Evolutionary conservation across 148 eudicot species (phyloP).

Genomic region (Fallopia convolvulus): DNA sequence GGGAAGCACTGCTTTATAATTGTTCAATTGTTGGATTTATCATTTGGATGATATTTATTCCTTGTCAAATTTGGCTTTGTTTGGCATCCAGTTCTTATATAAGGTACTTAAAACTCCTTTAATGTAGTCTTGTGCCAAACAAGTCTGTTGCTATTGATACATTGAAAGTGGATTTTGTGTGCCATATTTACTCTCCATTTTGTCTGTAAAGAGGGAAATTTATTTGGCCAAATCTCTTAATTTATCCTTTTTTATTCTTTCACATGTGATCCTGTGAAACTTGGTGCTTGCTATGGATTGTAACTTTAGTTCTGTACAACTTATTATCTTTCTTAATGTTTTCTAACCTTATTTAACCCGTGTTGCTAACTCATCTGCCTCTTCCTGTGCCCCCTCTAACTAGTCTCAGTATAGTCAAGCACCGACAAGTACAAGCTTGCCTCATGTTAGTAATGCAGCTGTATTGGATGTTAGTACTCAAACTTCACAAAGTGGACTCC

Average conservation of each 20-base stretch:
- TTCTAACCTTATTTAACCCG: background rate
- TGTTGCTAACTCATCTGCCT: conserved; percentile 1
- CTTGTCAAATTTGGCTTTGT: background rate
- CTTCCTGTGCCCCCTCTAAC: background rate
- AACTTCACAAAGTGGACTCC: conserved; percentile 26
- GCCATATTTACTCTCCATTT: background rate
- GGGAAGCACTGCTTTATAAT: background rate
- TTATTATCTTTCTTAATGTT: background rate
- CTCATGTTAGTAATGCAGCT: conserved; percentile 19
- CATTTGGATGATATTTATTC: background rate
- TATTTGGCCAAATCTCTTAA: background rate
- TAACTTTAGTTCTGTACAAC: background rate
- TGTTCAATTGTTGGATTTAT: background rate
- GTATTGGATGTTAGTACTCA: conserved; percentile 21
- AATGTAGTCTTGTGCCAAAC: no score
- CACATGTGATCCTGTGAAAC: background rate
- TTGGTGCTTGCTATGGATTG: background rate
- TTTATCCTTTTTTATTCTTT: background rate
- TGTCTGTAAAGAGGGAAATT: background rate
- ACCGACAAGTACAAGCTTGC: conserved; percentile 22
- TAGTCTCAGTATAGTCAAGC: conserved; percentile 38
- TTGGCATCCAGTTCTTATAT: no score
- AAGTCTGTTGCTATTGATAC: background rate
- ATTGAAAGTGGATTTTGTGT: background rate
- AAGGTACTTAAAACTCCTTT: no score